Evolutionary conservation across 371 early-diverging fungal species (phyloP), one percentile per base, ranked within the genome.

Genomic region (Conidiobolus incongruus): DNA sequence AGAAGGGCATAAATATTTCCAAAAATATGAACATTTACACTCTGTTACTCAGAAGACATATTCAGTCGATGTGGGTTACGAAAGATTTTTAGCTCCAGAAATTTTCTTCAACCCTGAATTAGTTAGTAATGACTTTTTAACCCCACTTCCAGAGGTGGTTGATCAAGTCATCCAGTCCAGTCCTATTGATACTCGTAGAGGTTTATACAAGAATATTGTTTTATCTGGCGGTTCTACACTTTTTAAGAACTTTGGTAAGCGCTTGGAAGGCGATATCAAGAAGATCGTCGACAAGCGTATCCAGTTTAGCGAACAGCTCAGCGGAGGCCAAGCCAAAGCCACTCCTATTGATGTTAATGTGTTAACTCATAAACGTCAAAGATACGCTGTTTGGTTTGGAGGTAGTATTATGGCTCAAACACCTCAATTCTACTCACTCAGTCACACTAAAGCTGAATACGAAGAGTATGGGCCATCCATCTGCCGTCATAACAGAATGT

Each of bases 81-180:
- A 95, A 53, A 86, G 94, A 46, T 95, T 95, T 72, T 65, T 95
- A 51, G 96, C 90, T 16, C 96, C 96, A 16, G 96, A 95, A 54
- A 84, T 93, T 62, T 95, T 95, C 63, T 95, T 95, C 66, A 93
- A 90, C 56, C 96, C 96, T 22, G 96, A 95, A 58, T 85, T 95
- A 48, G 84, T 82, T 31, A 80, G 79, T 65, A 78, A 88, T n/a
- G 94, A 92, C 53, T 95, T 89, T 54, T 60, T 90, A 52, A 91
- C 90, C 15, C 94, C 94, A 35, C 62, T 95, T 24, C 93, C 94
- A 13, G 85, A 88, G 38, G 81, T 90, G 23, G 90, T 95, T 15
- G 96, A 95, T 66, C 77, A 71, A 38, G 87, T 84, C 28, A 90
- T 95, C 47, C 96, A 95, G 58, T 75, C 75, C 38, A 85, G 90